phyloP scores from a whole-genome alignment of 1,284 basidiomycete genomes.

The Apiotrichum laibachii region DNA sequence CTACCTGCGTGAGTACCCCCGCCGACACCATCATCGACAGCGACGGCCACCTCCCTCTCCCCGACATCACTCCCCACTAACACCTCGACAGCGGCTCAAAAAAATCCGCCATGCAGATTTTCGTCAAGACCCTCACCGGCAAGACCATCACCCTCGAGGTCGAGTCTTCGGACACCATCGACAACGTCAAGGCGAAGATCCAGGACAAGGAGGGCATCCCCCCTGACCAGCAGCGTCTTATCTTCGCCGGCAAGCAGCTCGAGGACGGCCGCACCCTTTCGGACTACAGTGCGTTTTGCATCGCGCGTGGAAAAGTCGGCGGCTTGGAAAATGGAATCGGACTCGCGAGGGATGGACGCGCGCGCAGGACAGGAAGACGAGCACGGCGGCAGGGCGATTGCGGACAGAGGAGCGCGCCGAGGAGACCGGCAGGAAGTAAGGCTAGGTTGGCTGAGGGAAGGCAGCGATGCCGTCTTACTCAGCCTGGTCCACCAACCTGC shows the following conservation, averaged over 20 bases:
- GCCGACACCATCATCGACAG: neutral
- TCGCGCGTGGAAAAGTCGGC: neutral
- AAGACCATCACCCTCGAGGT: slow-evolving; percentile 62
- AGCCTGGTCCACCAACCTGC: too few species aligned
- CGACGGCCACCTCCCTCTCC: neutral
- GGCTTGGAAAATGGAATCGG: neutral
- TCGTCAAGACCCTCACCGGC: slow-evolving; percentile 53
- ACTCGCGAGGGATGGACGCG: neutral
- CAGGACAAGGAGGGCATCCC: slow-evolving; percentile 70
- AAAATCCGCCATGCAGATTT: too few species aligned
- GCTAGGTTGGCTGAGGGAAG: too few species aligned
- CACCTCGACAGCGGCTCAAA: slow-evolving; percentile 24
- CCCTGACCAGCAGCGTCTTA: slow-evolving; percentile 89
- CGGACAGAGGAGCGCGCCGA: neutral
- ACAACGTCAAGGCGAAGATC: slow-evolving; percentile 62
- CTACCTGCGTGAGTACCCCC: slow-evolving; percentile 5
- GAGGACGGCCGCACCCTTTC: slow-evolving; percentile 92
- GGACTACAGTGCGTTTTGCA: slow-evolving; percentile 68
- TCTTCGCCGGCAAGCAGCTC: slow-evolving; percentile 93
- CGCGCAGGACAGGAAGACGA: neutral
- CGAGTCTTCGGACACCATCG: slow-evolving; percentile 61
- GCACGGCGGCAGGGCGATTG: neutral
- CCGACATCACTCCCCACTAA: neutral
- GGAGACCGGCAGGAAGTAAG: too few species aligned
- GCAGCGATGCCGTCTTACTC: too few species aligned